Evolutionary conservation across 2,329 filamentous ascomycete genomes (phyloP).

Genomic region (Diaporthe citri): DNA sequence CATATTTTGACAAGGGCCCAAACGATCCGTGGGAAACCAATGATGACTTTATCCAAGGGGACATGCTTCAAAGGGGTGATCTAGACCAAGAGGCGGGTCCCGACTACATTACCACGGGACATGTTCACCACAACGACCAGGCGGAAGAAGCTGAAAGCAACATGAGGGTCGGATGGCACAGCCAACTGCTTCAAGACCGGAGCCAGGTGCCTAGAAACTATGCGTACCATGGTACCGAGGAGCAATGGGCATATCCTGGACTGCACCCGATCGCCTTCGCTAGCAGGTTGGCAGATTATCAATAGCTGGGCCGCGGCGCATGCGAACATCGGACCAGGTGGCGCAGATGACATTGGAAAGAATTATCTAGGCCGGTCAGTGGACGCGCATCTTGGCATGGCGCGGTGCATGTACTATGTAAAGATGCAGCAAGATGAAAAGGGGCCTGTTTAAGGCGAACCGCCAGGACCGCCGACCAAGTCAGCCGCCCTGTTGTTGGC

Average conservation of each 20-base stretch:
- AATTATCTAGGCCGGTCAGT: constrained; percentile 1
- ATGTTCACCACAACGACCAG: not conserved
- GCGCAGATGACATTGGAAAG: not conserved
- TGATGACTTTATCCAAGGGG: not conserved
- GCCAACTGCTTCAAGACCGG: not conserved
- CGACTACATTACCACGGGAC: not conserved
- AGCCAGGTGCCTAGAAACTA: not conserved
- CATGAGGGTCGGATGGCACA: not conserved
- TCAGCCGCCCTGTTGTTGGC: constrained; percentile 11
- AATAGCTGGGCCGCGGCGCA: not conserved
- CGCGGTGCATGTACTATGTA: not conserved
- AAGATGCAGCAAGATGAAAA: not conserved
- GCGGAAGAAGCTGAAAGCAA: not conserved
- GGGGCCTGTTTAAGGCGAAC: not conserved
- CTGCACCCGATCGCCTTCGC: not conserved
- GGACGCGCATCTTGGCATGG: not conserved
- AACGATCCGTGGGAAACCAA: not conserved
- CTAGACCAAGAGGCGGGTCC: not conserved
- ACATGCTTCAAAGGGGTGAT: not conserved
- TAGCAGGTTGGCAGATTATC: not conserved
- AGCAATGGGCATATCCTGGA: no score
- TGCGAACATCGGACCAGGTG: not conserved
- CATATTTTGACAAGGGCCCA: no score
- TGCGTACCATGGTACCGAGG: not conserved
- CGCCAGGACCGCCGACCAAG: constrained; percentile 8